Evolutionary conservation across 768 basidiomycete species (phyloP).

Genomic region (Pulveroboletus sp.): DNA sequence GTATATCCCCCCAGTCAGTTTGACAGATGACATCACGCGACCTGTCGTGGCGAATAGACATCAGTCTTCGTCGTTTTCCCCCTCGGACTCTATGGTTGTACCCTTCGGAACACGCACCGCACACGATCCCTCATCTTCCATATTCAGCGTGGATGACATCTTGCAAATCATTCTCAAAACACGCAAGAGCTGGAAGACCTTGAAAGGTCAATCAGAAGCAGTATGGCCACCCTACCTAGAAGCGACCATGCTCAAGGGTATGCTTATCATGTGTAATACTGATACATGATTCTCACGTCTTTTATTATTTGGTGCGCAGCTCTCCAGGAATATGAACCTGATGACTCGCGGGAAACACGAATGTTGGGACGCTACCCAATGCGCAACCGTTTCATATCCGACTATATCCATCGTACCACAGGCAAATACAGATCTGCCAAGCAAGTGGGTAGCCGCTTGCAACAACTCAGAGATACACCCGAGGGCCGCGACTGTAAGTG

Average conservation of each 20-base stretch:
- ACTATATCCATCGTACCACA: conserved; percentile 66
- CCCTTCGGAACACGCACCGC: conserved; percentile 7
- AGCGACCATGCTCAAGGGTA: conserved; percentile 73
- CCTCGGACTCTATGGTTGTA: conserved; percentile 4
- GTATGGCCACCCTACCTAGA: conserved; percentile 82
- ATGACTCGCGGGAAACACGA: conserved; percentile 68
- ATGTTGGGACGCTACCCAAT: conserved; percentile 73
- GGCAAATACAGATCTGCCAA: conserved; percentile 70
- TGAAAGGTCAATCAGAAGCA: conserved; percentile 60
- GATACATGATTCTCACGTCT: conserved; percentile 17
- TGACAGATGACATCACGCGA: conserved; percentile 6
- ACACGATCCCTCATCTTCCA: conserved; percentile 12
- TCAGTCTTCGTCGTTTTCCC: background rate
- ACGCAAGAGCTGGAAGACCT: conserved; percentile 73
- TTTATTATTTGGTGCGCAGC: conserved; percentile 38
- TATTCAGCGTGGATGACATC: conserved; percentile 42
- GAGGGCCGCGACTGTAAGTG: conserved; percentile 67
- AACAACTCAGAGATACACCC: conserved; percentile 71
- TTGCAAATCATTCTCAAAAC: conserved; percentile 63
- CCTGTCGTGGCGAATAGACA: background rate
- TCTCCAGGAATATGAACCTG: conserved; percentile 67
- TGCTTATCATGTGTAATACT: conserved; percentile 9
- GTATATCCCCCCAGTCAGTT: conserved; percentile 5
- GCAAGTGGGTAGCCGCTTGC: conserved; percentile 77
- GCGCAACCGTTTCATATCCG: conserved; percentile 77